A percentile compares a stretch with the other conserved stretches of the same genome.
phyloP scores from a whole-genome alignment of 306 rosid genomes.

The Quercus robur region DNA sequence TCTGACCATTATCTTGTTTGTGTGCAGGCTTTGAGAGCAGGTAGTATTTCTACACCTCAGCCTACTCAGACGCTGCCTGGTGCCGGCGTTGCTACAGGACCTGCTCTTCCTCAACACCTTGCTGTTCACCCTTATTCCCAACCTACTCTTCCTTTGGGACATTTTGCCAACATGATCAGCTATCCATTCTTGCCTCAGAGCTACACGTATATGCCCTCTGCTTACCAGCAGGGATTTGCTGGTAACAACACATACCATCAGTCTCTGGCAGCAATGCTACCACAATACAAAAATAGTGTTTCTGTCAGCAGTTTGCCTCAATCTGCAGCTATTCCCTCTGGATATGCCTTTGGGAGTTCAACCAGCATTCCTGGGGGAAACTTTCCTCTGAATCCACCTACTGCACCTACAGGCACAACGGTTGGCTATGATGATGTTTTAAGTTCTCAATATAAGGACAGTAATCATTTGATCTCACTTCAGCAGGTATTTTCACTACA shows the following conservation, averaged over 20 bases:
- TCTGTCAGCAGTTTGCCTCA: constrained; percentile 97
- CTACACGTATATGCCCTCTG: constrained; percentile 96
- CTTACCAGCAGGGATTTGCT: constrained; percentile 92
- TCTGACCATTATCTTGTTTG: constrained; percentile 11
- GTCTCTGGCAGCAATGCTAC: constrained; percentile 89
- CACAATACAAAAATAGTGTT: constrained; percentile 90
- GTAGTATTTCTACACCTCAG: constrained; percentile 65
- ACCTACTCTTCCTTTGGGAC: constrained; percentile 88
- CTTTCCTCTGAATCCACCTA: constrained; percentile 69
- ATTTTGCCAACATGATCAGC: constrained; percentile 87
- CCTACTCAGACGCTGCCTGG: constrained; percentile 62
- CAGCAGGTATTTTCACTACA: constrained; percentile 67
- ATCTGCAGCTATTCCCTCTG: constrained; percentile 81
- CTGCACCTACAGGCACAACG: constrained; percentile 75
- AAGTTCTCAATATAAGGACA: constrained; percentile 88
- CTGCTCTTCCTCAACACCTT: constrained; percentile 91
- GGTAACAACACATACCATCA: constrained; percentile 95
- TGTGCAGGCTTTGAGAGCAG: constrained; percentile 73
- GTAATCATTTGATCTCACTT: constrained; percentile 78
- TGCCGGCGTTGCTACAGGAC: constrained; percentile 76
- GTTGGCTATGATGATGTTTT: constrained; percentile 81
- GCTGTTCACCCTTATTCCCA: constrained; percentile 96
- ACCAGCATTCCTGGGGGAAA: constrained; percentile 91
- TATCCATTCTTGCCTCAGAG: constrained; percentile 98
- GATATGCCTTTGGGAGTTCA: constrained; percentile 91